These are phyloP conservation scores for Zalaria obscura DNA, from an alignment of 2,329 filamentous ascomycete genomes.

Conservation along the genomic window DNA sequence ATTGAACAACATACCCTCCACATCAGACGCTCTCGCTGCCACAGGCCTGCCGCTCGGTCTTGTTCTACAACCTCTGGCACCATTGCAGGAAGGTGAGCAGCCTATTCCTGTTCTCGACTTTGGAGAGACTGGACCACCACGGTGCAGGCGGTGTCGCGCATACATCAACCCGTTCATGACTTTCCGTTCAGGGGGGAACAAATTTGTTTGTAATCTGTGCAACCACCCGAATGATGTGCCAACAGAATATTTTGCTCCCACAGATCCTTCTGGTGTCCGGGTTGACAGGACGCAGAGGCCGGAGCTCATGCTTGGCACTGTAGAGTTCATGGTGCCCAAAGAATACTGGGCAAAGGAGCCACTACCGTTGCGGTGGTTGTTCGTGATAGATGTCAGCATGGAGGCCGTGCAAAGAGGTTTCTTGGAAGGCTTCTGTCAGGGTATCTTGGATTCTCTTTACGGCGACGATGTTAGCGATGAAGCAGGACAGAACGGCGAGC, in stretches of 20 bases:
- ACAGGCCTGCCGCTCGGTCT: conserved; percentile 80
- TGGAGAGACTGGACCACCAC: conserved; percentile 75
- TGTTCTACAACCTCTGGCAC: conserved; percentile 74
- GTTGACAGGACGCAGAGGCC: conserved; percentile 80
- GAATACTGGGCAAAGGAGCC: conserved; percentile 98
- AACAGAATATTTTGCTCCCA: conserved; percentile 83
- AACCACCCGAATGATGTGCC: conserved; percentile 92
- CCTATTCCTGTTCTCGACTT: conserved; percentile 90
- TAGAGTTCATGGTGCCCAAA: conserved; percentile 93
- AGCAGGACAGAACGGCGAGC: conserved; percentile 26
- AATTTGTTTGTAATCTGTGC: conserved; percentile 96
- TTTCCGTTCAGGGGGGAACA: conserved; percentile 85
- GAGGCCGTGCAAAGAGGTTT: conserved; percentile 87
- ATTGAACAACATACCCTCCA: conserved; percentile 82
- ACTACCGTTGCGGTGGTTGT: conserved; percentile 74
- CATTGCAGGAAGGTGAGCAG: conserved; percentile 68
- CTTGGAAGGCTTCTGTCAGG: conserved; percentile 78
- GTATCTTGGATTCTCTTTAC: conserved; percentile 74
- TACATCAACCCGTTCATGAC: conserved; percentile 99
- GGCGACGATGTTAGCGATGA: conserved; percentile 47
- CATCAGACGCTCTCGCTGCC: conserved; percentile 61
- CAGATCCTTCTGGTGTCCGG: conserved; percentile 71
- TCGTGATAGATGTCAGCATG: conserved; percentile 85
- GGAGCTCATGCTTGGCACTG: conserved; percentile 79
- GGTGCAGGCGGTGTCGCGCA: conserved; percentile 81